phyloP scores from a whole-genome alignment of 495 filamentous ascomycete genomes.

The Trichoderma asperelloides region DNA sequence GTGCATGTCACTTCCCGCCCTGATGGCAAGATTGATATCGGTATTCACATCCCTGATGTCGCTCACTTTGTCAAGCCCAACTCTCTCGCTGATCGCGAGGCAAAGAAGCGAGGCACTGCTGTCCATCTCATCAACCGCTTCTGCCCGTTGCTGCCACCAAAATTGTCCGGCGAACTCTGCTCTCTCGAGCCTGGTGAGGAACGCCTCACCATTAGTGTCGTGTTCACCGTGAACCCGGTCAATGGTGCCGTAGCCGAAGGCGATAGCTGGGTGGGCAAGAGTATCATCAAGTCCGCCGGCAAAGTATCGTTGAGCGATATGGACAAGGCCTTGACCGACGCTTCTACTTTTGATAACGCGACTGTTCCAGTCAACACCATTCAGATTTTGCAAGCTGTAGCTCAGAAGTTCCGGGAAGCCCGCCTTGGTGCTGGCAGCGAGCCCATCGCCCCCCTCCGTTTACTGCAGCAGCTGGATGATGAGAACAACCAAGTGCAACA shows the following conservation, averaged over 20 bases:
- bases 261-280: constrained; percentile 88
- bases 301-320: constrained; percentile 79
- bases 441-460: constrained; percentile 72
- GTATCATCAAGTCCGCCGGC: constrained; percentile 81
- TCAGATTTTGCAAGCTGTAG: constrained; percentile 61
- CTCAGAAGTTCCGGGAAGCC: constrained; percentile 80
- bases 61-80: constrained; percentile 95
- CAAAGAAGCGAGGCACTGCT: constrained; percentile 93
- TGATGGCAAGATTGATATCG: constrained; percentile 85
- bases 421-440: constrained; percentile 70
- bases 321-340: constrained; percentile 62
- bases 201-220: constrained; percentile 81
- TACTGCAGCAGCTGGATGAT: constrained; percentile 91
- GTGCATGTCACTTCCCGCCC: constrained; percentile 76
- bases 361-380: constrained; percentile 61
- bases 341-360: constrained; percentile 47
- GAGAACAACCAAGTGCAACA: constrained; percentile 94
- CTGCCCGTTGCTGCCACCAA: constrained; percentile 83
- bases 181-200: constrained; percentile 79
- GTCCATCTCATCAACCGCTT: constrained; percentile 87
- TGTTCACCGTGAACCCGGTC: constrained; percentile 76
- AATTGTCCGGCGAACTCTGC: constrained; percentile 76
- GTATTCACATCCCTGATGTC: constrained; percentile 91
- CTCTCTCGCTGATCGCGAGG: constrained; percentile 92
- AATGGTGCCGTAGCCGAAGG: constrained; percentile 71